Base-by-base conservation (phyloP, 805 yeast species). In the Candida khao-thaluensis region DNA sequence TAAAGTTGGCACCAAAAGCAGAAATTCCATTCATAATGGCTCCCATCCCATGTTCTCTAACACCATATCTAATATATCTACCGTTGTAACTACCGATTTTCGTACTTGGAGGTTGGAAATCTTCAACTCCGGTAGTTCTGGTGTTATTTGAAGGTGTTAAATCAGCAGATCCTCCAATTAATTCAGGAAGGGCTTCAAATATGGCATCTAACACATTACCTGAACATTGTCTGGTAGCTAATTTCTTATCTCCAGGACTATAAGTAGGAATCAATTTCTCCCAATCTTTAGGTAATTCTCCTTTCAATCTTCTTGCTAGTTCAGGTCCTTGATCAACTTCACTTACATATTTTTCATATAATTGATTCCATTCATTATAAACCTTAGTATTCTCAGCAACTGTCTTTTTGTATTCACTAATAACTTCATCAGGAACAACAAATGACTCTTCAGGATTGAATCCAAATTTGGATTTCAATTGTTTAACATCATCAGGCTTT, bases 11-110 rank as follows among this genome's bases (percentile, higher is more conserved):
- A 69, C 85, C 85, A 60, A 71, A 91, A 39, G 96, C 96, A 42
- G 93, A 76, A 54, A 91, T 85, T 82, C 99, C 99, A 72, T 91
- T 91, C 81, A 90, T 77, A 66, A 90, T 85, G 50, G 97, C 96
- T 72, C 96, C 96, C 97, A 91, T 89, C 66, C 86, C 97, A 71
- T 91, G 98, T 76, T 91, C 99, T 72, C 99, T 85, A 51, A 91
- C 96, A 81, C 99, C 99, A 66, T 83, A 91, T 74, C 97, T 83
- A 68, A 91, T 76, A 75, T 91, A 91, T 64, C 96, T 83, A 62
- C 99, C 99, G 41, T 79, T 50, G 75, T 83, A 90, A 59, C 79
- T 79, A 66, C 98, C 98, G 51, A 87, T 71, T 33, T 81, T 81
- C 44, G 87, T 69, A 42, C 79, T 59, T 40, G 88, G 85, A 40